Evolutionary conservation across 78 protist species (phyloP), one percentile per base, ranked within the genome.

Genomic region (Tieghemostelium lacteum): DNA sequence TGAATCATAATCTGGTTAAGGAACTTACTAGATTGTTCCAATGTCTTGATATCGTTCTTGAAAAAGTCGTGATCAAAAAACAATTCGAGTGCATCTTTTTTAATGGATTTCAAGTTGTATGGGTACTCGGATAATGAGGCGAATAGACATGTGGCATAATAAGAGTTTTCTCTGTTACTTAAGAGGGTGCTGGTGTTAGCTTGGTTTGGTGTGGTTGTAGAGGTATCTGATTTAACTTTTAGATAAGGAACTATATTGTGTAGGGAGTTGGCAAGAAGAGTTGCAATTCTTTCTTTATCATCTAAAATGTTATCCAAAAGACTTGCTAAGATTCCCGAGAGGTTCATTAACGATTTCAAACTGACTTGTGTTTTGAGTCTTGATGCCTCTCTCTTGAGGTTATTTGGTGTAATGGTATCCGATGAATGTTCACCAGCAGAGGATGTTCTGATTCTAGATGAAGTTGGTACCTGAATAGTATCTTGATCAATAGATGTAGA

Each of bases 261-360:
- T 4, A 86, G 45, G 14, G 86, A 72, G 24, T 67, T 75, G n/a
- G 75, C 62, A 0, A 74, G 10, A 22, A 75, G 20, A 1, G 93
- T 57, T 28, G 75, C 83, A 58, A 86, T 72, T 62, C 55, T 75
- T 62, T 75, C 86, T 62, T 83, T 83, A 45, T 83, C 91, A 60
- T 83, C 91, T 5, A 83, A 83, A 14, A 83, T 71, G 2, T 65
- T 1, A 60, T 83, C 91, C 52, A 83, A 83, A 8, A 83, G 62
- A 34, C 66, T 20, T 34, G 91, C 64, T 14, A 83, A 58, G 8
- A 73, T 58, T 22, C 39, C 31, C 39, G 91, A 55, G 0, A 83
- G 54, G n/a, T 72, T 33, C 0, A 69, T 49, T 50, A 83, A 69
- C 42, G 91, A 61, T 45, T 83, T 83, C 19, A 83, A 29, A 70